Percentiles rank a stretch among this genome's conserved stretches.
These are phyloP conservation scores for Blastocystis sp. DNA, from an alignment of 352 stramenopile species.

Conservation along the genomic window DNA sequence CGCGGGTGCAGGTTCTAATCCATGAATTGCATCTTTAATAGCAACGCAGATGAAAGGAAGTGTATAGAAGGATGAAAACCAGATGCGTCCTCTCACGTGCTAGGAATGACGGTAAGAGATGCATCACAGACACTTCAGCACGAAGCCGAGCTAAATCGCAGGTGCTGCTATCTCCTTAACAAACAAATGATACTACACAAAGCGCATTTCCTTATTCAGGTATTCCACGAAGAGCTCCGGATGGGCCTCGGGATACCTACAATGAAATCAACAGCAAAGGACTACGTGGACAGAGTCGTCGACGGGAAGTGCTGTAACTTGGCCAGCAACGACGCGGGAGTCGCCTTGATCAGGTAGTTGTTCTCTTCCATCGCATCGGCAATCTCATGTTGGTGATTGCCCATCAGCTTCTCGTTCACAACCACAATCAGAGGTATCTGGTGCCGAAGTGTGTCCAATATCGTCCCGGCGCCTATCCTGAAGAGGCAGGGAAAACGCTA, in stretches of 20 bases:
- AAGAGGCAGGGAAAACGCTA: not conserved
- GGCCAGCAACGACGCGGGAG: slow-evolving; percentile 2
- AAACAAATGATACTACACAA: not conserved
- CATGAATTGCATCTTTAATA: not conserved
- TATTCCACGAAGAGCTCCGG: slow-evolving; percentile 11
- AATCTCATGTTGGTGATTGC: slow-evolving; percentile 67
- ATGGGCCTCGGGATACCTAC: slow-evolving; percentile 57
- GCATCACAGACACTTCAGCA: not conserved
- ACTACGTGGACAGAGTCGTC: not conserved
- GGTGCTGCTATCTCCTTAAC: too few species aligned
- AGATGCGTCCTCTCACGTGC: not conserved
- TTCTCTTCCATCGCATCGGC: slow-evolving; percentile 43
- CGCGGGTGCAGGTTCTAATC: not conserved
- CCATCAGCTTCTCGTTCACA: slow-evolving; percentile 65
- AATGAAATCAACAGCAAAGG: not conserved
- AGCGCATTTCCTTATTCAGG: slow-evolving; percentile 26
- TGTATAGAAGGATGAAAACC: not conserved
- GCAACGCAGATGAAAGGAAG: not conserved
- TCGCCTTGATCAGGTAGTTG: slow-evolving; percentile 56
- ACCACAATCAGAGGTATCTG: slow-evolving; percentile 34
- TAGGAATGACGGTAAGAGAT: not conserved
- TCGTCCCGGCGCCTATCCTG: slow-evolving; percentile 58
- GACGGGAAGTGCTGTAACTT: not conserved
- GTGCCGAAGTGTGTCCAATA: slow-evolving; percentile 25
- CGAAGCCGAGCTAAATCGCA: not conserved